These are phyloP conservation scores for Colletotrichum nymphaeae DNA, from an alignment of 2,329 filamentous ascomycete genomes.

Conservation along the genomic window DNA sequence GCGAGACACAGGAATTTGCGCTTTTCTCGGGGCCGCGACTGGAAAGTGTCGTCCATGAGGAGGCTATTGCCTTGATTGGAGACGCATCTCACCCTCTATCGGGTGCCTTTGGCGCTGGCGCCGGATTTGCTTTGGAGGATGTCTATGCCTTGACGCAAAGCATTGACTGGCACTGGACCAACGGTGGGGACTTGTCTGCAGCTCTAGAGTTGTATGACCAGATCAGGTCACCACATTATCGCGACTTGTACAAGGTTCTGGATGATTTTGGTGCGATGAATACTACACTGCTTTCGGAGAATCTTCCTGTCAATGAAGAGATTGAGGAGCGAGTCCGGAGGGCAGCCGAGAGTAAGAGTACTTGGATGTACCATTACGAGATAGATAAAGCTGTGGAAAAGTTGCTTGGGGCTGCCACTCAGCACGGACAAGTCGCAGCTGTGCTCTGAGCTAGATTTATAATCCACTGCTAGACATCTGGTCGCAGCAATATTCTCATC, in stretches of 20 bases:
- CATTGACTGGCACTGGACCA: conserved; percentile 40
- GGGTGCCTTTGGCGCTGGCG: conserved; percentile 54
- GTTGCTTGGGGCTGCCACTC: background rate
- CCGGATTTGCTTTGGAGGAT: conserved; percentile 51
- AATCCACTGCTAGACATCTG: too few species aligned
- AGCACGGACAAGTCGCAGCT: background rate
- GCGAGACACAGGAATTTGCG: conserved; percentile 43
- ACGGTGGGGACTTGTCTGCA: conserved; percentile 30
- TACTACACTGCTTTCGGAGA: conserved; percentile 34
- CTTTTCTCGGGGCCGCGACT: conserved; percentile 45
- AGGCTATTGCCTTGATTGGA: conserved; percentile 59
- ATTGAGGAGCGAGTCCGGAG: conserved; percentile 40
- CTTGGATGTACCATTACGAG: conserved; percentile 44
- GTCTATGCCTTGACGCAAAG: conserved; percentile 40
- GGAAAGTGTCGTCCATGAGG: conserved; percentile 38
- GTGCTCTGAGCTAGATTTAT: background rate
- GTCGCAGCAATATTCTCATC: too few species aligned
- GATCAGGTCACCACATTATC: conserved; percentile 45
- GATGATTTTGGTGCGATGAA: conserved; percentile 39
- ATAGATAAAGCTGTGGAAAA: conserved; percentile 33
- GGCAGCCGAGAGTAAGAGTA: conserved; percentile 37
- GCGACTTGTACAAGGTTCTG: conserved; percentile 40
- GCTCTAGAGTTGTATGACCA: conserved; percentile 42
- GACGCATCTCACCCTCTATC: conserved; percentile 67
- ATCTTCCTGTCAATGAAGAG: conserved; percentile 39